Evolutionary conservation across 768 basidiomycete species (phyloP).

Genomic region (Pleurotus pulmonarius): DNA sequence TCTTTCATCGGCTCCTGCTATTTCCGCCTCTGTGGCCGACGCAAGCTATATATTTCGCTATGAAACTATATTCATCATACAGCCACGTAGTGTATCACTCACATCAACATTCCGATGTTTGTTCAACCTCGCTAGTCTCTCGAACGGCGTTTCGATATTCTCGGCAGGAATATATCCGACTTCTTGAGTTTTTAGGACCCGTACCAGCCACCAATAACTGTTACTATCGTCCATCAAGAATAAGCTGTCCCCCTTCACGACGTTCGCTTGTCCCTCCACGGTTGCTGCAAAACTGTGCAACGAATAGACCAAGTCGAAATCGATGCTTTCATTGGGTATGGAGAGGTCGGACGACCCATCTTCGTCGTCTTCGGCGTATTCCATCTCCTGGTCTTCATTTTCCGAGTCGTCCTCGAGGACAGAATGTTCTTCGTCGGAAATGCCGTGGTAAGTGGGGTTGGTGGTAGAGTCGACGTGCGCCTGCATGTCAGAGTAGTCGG

Average conservation of each 20-base stretch:
- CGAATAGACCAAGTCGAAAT: slow-evolving; percentile 91
- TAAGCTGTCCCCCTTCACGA: slow-evolving; percentile 96
- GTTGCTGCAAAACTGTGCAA: slow-evolving; percentile 96
- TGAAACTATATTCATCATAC: slow-evolving; percentile 4
- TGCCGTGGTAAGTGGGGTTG: slow-evolving; percentile 30
- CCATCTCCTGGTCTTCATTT: slow-evolving; percentile 64
- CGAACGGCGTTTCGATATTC: slow-evolving; percentile 98
- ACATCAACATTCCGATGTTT: slow-evolving; percentile 98
- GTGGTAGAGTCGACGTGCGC: slow-evolving; percentile 34
- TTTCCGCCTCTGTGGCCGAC: slow-evolving; percentile 67
- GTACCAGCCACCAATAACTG: slow-evolving; percentile 99
- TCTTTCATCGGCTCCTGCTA: slow-evolving; percentile 50
- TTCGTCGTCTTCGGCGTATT: slow-evolving; percentile 71
- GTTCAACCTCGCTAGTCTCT: slow-evolving; percentile 91
- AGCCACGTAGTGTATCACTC: slow-evolving; percentile 25
- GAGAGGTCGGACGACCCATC: slow-evolving; percentile 80
- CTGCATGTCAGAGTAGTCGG: slow-evolving; percentile 33
- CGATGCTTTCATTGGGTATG: slow-evolving; percentile 88
- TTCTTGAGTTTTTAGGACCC: slow-evolving; percentile 97
- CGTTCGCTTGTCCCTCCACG: slow-evolving; percentile 97
- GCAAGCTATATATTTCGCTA: slow-evolving; percentile 49
- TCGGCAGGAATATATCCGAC: slow-evolving; percentile 99
- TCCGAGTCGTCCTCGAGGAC: slow-evolving; percentile 86
- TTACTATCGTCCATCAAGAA: slow-evolving; percentile 98
- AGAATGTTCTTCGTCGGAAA: slow-evolving; percentile 74